Conservation (phyloP, 164 flowering plant genomes). For the Umbilicus rupestris region DNA sequence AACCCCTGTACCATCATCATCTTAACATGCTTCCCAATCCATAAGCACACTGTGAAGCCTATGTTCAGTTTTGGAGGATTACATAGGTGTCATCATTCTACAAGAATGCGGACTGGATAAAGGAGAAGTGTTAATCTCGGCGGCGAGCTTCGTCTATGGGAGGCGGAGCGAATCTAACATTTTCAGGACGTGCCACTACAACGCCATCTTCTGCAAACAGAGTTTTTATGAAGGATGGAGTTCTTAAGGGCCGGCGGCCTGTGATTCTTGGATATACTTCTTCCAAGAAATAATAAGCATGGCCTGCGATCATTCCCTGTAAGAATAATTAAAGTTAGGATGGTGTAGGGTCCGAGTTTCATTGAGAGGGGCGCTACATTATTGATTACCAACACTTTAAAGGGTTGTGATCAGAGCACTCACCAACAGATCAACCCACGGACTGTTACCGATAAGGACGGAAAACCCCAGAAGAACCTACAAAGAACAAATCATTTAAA, state of each 20-base stretch:
- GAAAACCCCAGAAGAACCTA: conserved; percentile 98
- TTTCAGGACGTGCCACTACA: conserved; percentile 66
- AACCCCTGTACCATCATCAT: neutral
- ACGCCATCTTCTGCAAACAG: conserved; percentile 82
- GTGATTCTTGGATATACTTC: conserved; percentile 92
- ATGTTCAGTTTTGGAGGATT: neutral
- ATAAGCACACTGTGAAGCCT: too few relatives aligned
- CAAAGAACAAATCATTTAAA: conserved; percentile 7
- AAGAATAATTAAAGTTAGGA: neutral
- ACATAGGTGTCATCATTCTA: neutral
- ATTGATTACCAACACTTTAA: too few relatives aligned
- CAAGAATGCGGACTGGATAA: neutral
- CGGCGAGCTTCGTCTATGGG: conserved; percentile 43
- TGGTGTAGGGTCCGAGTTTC: too few relatives aligned
- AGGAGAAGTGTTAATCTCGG: conserved; percentile 24
- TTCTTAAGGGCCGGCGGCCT: conserved; percentile 76
- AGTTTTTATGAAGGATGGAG: conserved; percentile 75
- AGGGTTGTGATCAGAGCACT: neutral
- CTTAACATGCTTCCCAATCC: neutral
- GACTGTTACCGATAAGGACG: conserved; percentile 89
- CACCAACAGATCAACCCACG: conserved; percentile 98
- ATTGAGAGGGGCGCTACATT: too few relatives aligned
- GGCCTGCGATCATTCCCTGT: conserved; percentile 99
- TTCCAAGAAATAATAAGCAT: conserved; percentile 90
- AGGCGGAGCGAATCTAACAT: conserved; percentile 81